These are phyloP conservation scores for Boletus insuetus DNA, from an alignment of 768 basidiomycete species.

Conservation along the genomic window DNA sequence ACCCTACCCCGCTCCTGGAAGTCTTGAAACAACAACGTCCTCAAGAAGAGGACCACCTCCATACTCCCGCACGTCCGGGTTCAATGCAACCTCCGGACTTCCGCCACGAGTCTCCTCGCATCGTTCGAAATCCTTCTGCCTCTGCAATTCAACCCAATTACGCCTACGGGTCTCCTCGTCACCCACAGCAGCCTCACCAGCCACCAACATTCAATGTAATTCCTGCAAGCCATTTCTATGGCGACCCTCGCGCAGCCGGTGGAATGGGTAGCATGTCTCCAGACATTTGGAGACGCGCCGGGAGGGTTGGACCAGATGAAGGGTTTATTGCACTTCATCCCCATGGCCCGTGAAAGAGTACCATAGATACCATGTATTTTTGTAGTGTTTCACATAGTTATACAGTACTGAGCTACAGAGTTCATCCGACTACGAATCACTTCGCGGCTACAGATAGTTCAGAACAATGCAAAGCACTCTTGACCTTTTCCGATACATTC, in stretches of 20 bases:
- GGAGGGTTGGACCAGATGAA: slow-evolving; percentile 32
- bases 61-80: slow-evolving; percentile 18
- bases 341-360: slow-evolving; percentile 17
- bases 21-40: slow-evolving; percentile 40
- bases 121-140: slow-evolving; percentile 29
- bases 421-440: no score
- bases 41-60: slow-evolving; percentile 27
- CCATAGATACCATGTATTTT: slow-evolving; percentile 10
- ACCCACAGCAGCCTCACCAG: slow-evolving; percentile 25
- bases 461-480: neutral
- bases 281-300: slow-evolving; percentile 31
- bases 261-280: slow-evolving; percentile 38
- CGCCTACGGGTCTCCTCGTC: slow-evolving; percentile 30
- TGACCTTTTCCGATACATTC: neutral
- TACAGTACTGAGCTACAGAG: no score
- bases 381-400: neutral
- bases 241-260: slow-evolving; percentile 26
- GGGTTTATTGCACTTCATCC: slow-evolving; percentile 32
- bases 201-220: slow-evolving; percentile 31
- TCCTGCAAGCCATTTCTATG: slow-evolving; percentile 44
- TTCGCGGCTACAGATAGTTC: neutral
- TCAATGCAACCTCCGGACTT: slow-evolving; percentile 35
- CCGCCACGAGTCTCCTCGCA: slow-evolving; percentile 34
- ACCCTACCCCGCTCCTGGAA: slow-evolving; percentile 60
- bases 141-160: slow-evolving; percentile 30